Base-by-base conservation (phyloP, 2,329 filamentous ascomycete genomes). In the Colletotrichum sp. region DNA sequence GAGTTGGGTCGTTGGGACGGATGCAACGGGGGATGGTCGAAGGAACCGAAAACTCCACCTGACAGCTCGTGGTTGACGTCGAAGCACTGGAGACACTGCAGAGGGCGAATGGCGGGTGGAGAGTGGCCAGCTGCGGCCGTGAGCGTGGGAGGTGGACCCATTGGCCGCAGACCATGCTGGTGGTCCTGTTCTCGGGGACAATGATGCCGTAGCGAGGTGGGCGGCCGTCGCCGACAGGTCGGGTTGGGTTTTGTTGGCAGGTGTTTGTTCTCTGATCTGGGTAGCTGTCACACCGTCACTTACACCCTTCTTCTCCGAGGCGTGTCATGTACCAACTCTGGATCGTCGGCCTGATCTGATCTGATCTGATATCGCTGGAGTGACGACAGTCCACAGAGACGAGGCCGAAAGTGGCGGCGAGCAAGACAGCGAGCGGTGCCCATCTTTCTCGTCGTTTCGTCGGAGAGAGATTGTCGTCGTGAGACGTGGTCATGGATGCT, bases 331-430 rank as follows among this genome's bases (percentile, higher is more conserved):
- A 28, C 30, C 49, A 34, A 55, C 30, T 72, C n/a, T 69, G 55
- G 70, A 73, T 73, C 70, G 59, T 24, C 70, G 57, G 15, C 70
- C 64, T 73, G 70, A 69, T 73, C 73, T 76, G 70, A 69, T 68
- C 49, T 73, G 70, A 69, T 68, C 57, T 63, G 34, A 15, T n/a
- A 69, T 39, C 18, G 24, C 62, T 49, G 8, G 55, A 62, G 36
- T 63, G 66, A 59, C 49, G 18, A 55, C 68, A 39, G 36, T 39
- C 36, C 16, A 39, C 36, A 62, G 57, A 65, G 59, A 63, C 30
- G 39, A 69, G 64, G 30, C 64, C 73, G 70, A 73, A 26, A 73
- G 73, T 69, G 26, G 60, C 59, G 44, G 70, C 63, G 70, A 76
- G 59, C 21, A 60, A 68, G 70, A 13, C 28, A 62, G 49, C 74